Evolutionary conservation across 2,329 filamentous ascomycete species (phyloP).

Genomic region (Daldinia sp.): DNA sequence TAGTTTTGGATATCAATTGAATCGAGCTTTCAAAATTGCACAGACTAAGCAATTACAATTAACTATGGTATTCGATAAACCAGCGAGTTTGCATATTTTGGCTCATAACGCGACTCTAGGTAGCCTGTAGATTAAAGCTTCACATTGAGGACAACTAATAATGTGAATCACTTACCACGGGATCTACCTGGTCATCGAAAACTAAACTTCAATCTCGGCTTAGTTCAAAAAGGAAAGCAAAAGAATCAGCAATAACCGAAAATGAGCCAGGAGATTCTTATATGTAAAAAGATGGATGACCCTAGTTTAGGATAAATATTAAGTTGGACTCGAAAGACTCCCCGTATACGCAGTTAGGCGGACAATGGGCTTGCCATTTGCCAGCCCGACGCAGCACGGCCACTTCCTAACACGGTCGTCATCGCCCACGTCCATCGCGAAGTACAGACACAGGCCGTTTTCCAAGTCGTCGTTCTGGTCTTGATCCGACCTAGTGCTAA

Average conservation of each 20-base stretch:
- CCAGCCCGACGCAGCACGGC: constrained; percentile 43
- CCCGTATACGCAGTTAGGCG: constrained; percentile 32
- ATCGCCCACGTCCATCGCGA: constrained; percentile 44
- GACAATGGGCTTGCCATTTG: constrained; percentile 42
- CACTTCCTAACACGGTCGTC: constrained; percentile 44
- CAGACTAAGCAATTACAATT: background rate
- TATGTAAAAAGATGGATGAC: background rate
- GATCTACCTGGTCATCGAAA: too few species aligned
- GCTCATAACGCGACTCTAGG: background rate
- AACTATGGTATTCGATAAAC: background rate
- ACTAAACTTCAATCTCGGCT: background rate
- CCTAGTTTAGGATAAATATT: background rate
- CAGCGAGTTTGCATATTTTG: background rate
- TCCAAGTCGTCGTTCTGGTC: constrained; percentile 14
- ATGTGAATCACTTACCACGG: too few species aligned
- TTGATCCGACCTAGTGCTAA: constrained; percentile 9
- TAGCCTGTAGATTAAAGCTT: background rate
- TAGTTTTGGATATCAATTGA: background rate
- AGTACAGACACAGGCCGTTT: constrained; percentile 31
- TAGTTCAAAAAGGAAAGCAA: too few species aligned
- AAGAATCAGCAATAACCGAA: background rate
- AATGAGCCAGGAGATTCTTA: background rate
- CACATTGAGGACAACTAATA: too few species aligned
- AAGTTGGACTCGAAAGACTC: background rate
- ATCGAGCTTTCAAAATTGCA: background rate